These are phyloP conservation scores for Epipyxis sp. DNA, from an alignment of 108 stramenopile genomes.

Conservation along the genomic window DNA sequence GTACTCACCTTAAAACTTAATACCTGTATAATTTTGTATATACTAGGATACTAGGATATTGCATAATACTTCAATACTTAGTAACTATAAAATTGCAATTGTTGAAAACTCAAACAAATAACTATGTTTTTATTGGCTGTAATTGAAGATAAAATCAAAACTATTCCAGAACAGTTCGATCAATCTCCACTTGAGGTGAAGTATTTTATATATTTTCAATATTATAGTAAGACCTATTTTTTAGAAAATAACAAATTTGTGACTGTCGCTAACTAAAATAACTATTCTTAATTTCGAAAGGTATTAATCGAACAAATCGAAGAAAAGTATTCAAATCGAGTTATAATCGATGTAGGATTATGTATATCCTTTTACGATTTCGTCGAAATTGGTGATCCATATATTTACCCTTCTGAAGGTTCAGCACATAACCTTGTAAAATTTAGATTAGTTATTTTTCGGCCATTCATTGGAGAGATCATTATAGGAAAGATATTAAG, in stretches of 20 bases:
- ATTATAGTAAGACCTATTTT: too few relatives aligned
- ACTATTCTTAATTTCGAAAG: too few relatives aligned
- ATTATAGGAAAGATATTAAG: conserved; percentile 64
- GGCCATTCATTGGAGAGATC: conserved; percentile 84
- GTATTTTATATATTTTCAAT: background rate
- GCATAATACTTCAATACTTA: too few relatives aligned
- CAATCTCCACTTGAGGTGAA: conserved; percentile 28
- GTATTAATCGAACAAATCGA: conserved; percentile 40
- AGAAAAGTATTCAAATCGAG: conserved; percentile 29
- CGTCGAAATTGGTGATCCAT: conserved; percentile 31
- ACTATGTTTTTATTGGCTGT: background rate
- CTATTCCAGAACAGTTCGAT: conserved; percentile 26
- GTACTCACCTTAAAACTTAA: too few relatives aligned
- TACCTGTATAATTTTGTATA: too few relatives aligned
- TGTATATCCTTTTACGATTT: conserved; percentile 35
- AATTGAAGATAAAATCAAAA: too few relatives aligned
- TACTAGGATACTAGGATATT: too few relatives aligned
- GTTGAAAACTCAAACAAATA: too few relatives aligned
- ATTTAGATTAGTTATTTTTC: conserved; percentile 74
- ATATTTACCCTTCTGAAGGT: conserved; percentile 33
- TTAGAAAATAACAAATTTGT: too few relatives aligned
- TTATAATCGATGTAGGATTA: conserved; percentile 28
- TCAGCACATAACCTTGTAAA: conserved; percentile 2
- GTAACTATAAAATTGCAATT: too few relatives aligned
- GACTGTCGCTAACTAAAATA: too few relatives aligned